Percentiles rank a stretch among this genome's conserved stretches.
These are phyloP conservation scores for Aquanectria penicillioides DNA, from an alignment of 2,329 filamentous ascomycete species.

Conservation along the genomic window DNA sequence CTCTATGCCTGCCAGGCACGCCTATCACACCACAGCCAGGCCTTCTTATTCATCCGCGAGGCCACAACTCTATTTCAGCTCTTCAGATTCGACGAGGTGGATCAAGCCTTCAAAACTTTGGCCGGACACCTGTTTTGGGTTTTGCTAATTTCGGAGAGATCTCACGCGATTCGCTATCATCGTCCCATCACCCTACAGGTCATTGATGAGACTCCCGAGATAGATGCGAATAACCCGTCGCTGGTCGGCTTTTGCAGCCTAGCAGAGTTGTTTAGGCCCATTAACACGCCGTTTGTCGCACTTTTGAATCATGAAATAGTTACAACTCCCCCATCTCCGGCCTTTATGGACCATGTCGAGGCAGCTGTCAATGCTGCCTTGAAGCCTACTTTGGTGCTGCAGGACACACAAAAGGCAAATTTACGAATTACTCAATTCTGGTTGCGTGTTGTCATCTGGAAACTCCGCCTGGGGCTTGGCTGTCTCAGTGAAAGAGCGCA, in stretches of 20 bases:
- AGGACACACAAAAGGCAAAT: constrained; percentile 58
- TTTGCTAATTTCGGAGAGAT: constrained; percentile 54
- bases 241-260: constrained; percentile 53
- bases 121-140: constrained; percentile 55
- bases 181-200: constrained; percentile 56
- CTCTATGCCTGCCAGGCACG: constrained; percentile 56
- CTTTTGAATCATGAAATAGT: constrained; percentile 51
- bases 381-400: constrained; percentile 44
- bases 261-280: constrained; percentile 51
- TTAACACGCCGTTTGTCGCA: constrained; percentile 55
- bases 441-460: constrained; percentile 57
- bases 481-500: constrained; percentile 48
- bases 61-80: constrained; percentile 53
- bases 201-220: constrained; percentile 47
- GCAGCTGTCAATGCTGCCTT: constrained; percentile 49
- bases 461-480: constrained; percentile 54
- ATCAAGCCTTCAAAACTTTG: constrained; percentile 40
- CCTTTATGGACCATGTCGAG: constrained; percentile 49
- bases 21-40: constrained; percentile 54
- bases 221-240: constrained; percentile 43
- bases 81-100: constrained; percentile 41
- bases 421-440: constrained; percentile 56
- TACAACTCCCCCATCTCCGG: constrained; percentile 43
- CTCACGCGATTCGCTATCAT: constrained; percentile 56
- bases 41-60: constrained; percentile 55